Evolutionary conservation across 2,329 filamentous ascomycete genomes (phyloP).

Genomic region (Penicillium glabrum): DNA sequence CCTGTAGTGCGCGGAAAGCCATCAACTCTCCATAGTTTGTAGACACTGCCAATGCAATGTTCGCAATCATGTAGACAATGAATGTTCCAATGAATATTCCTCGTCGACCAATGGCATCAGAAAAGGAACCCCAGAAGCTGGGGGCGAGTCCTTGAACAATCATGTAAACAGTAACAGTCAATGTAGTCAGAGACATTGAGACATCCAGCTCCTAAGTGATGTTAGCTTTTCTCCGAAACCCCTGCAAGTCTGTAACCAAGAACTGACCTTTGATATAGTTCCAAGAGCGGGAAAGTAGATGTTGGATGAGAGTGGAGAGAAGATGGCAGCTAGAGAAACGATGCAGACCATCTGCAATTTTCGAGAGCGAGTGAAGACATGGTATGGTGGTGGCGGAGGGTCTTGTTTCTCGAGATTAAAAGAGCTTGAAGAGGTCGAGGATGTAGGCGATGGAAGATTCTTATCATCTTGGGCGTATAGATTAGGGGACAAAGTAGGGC

Average conservation of each 20-base stretch:
- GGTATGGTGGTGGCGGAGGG: slow-evolving; percentile 20
- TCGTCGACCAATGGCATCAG: slow-evolving; percentile 49
- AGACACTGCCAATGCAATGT: slow-evolving; percentile 47
- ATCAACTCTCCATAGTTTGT: slow-evolving; percentile 47
- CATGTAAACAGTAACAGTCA: slow-evolving; percentile 49
- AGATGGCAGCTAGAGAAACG: slow-evolving; percentile 41
- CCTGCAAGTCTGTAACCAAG: too few species aligned
- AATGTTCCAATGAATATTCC: slow-evolving; percentile 49
- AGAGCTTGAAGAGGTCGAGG: slow-evolving; percentile 7
- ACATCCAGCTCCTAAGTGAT: slow-evolving; percentile 22
- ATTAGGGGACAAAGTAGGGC: slow-evolving; percentile 3
- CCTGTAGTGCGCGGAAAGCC: slow-evolving; percentile 50
- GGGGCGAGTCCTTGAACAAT: slow-evolving; percentile 54
- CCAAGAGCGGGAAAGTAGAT: slow-evolving; percentile 49
- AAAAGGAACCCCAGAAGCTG: slow-evolving; percentile 50
- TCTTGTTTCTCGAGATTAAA: slow-evolving; percentile 20
- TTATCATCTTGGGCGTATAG: slow-evolving; percentile 16
- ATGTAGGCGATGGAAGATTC: background rate
- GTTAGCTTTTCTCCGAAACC: background rate
- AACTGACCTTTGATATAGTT: slow-evolving; percentile 23
- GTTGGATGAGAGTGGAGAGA: slow-evolving; percentile 46
- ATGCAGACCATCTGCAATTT: slow-evolving; percentile 42
- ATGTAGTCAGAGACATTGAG: slow-evolving; percentile 29
- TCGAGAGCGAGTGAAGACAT: slow-evolving; percentile 34
- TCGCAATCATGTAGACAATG: slow-evolving; percentile 49